Conservation (phyloP, 345 rosid species). For the Citrus sp. region DNA sequence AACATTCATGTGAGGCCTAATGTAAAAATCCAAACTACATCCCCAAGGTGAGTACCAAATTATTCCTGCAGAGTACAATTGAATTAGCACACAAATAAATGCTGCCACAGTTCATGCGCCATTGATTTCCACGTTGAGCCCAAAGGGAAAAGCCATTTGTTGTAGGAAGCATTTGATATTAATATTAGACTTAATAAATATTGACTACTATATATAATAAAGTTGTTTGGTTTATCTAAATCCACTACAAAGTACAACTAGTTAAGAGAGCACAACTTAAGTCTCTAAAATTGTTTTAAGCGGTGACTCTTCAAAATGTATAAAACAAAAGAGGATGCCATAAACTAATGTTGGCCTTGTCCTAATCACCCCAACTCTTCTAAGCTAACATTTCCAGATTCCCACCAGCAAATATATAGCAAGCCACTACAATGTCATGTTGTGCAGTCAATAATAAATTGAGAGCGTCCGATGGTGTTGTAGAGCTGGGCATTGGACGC, state of each 20-base stretch:
- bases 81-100: neutral
- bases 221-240: neutral
- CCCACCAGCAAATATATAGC: neutral
- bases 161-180: neutral
- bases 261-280: neutral
- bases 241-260: neutral
- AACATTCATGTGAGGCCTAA: neutral
- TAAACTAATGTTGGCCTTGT: neutral
- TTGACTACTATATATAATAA: neutral
- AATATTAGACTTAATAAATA: neutral
- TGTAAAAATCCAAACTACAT: neutral
- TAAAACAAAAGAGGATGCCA: neutral
- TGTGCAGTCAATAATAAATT: slow-evolving; percentile 48
- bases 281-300: neutral
- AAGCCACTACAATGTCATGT: slow-evolving; percentile 1
- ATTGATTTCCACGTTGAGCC: neutral
- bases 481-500: slow-evolving; percentile 50
- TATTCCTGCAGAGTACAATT: neutral
- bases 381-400: neutral
- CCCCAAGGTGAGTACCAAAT: neutral
- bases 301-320: neutral
- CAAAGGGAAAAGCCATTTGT: neutral
- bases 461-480: slow-evolving; percentile 69
- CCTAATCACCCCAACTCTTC: neutral
- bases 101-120: neutral